Conservation (phyloP, 139 green algal species). For the Astrephomene gubernaculifera region DNA sequence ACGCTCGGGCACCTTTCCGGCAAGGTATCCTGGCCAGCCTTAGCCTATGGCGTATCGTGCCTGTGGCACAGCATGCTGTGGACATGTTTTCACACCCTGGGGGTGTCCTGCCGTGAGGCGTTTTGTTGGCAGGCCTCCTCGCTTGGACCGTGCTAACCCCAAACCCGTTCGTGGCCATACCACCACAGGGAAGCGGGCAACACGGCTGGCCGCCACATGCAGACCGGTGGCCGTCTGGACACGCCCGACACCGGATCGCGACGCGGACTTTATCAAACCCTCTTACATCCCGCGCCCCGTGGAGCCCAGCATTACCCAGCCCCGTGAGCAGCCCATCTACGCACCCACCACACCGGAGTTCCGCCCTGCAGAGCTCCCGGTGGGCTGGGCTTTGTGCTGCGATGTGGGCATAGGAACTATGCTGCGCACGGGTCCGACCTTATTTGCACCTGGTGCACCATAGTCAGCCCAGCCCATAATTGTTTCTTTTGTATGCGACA, state of each 20-base stretch:
- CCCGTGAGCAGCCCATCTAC: constrained; percentile 56
- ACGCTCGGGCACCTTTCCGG: no score
- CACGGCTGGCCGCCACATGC: background rate
- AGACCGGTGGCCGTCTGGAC: constrained; percentile 54
- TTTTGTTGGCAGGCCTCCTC: no score
- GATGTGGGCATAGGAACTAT: background rate
- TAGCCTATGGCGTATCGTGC: no score
- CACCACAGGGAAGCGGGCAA: background rate
- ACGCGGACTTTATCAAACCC: constrained; percentile 55
- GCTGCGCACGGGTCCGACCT: no score
- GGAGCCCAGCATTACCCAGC: constrained; percentile 26
- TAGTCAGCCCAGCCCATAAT: no score
- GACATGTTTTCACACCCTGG: no score
- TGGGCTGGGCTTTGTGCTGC: background rate
- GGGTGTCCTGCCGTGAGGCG: no score
- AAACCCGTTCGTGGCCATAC: background rate
- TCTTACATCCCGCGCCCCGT: constrained; percentile 56
- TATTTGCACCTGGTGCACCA: no score
- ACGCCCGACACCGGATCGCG: constrained; percentile 57
- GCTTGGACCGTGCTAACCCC: no score
- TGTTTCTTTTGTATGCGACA: no score
- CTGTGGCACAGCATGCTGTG: background rate
- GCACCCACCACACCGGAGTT: constrained; percentile 53
- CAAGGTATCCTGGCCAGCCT: no score
- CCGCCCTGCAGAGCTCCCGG: constrained; percentile 60